Evolutionary conservation across 2,329 filamentous ascomycete genomes (phyloP).

Genomic region (Myriosclerotinia scirpicola): DNA sequence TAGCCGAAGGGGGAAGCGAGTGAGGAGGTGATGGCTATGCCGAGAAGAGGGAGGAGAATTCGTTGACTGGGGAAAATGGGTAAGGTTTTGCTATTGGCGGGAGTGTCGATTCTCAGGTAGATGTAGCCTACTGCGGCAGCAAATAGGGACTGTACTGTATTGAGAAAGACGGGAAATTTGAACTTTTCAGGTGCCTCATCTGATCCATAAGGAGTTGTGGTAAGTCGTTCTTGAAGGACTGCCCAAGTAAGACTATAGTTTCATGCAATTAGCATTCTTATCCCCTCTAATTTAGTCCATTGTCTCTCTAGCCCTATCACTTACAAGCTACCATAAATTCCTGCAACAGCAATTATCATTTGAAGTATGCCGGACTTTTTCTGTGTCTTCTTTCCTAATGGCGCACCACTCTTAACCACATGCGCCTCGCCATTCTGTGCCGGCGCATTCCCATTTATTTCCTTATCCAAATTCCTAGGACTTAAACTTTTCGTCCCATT

Average conservation of each 20-base stretch:
- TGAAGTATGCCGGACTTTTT: constrained; percentile 67
- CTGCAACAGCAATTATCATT: constrained; percentile 82
- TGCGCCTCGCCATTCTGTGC: constrained; percentile 28
- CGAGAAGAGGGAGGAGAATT: constrained; percentile 75
- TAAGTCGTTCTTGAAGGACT: constrained; percentile 94
- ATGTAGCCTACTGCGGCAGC: constrained; percentile 78
- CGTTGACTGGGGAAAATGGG: constrained; percentile 73
- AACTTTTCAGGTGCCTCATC: constrained; percentile 68
- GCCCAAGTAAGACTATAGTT: constrained; percentile 80
- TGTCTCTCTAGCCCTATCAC: constrained; percentile 32
- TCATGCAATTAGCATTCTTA: constrained; percentile 11
- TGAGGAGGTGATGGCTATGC: constrained; percentile 84
- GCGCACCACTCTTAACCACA: constrained; percentile 39
- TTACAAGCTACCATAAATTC: constrained; percentile 97
- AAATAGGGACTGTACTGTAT: constrained; percentile 91
- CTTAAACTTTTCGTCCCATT: constrained; percentile 41
- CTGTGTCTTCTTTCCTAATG: constrained; percentile 31
- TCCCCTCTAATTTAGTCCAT: not conserved
- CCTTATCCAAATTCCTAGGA: constrained; percentile 31
- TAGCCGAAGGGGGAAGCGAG: constrained; percentile 96
- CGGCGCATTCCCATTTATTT: constrained; percentile 32
- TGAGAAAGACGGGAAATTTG: constrained; percentile 91
- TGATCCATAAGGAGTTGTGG: constrained; percentile 81
- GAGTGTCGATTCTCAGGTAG: constrained; percentile 72
- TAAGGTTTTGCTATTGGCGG: constrained; percentile 50